Base-by-base conservation (phyloP, 148 eudicot species). In the Chenopodium quinoa region DNA sequence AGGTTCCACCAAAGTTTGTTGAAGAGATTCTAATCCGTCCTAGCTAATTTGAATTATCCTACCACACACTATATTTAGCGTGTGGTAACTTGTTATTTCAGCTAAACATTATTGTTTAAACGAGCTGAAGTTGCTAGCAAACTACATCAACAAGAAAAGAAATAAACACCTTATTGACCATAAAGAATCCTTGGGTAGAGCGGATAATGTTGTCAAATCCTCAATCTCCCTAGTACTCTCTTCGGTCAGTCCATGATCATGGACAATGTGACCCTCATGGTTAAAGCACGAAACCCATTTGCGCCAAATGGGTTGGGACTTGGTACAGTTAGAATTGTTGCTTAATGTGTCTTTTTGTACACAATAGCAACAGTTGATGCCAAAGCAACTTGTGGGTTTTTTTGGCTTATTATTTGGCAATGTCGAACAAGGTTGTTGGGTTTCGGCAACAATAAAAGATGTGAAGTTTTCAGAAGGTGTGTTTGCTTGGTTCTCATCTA, bases 111-210 rank as follows among this genome's bases (percentile, higher is more conserved):
- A 25, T 48, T 22, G 7, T 27, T 67, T 0, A 2, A 67, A 67
- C 7, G 4, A 31, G 32, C 14, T 65, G 14, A 65, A 65, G 19
- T 32, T 69, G 9, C 47, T 69, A 16, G 73, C 73, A 32, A 69
- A 32, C 46, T 34, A 69, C 22, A 7, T 47, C 4, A 4, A 47
- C 60, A 73, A 9, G 29, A 47, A 16, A 46, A 73, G 58, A 46
- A 47, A 40, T 22, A 13, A 40, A 73, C 76, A 73, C 76, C 76
- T 73, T 73, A 73, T 73, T 22, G 76, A 73, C 76, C n/a, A 73
- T 73, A 73, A 46, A 46, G 58, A 13, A n/a, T 46, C 31, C 29
- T 46, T 20, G 7, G 12, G 19, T n/a, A 1, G 32, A 9, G 76
- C 48, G 34, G 5, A 22, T n/a, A 60, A 47, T 12, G 58, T 23